Evolutionary conservation across 1,139 yeast genomes (phyloP).

Genomic region (Geotrichum carabidarum): DNA sequence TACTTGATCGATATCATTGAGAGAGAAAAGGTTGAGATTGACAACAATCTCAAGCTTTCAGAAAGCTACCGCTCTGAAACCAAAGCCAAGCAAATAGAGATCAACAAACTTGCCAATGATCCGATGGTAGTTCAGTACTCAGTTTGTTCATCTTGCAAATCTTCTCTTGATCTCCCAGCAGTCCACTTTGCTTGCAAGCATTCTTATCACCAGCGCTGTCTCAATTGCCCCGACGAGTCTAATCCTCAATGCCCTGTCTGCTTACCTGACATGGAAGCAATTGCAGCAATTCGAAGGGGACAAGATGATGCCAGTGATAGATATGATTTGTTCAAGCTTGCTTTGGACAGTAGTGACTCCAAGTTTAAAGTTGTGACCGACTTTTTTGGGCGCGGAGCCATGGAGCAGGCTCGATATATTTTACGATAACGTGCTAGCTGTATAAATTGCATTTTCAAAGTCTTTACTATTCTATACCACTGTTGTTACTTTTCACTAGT

Average conservation of each 20-base stretch:
- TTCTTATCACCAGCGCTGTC: slow-evolving; percentile 79
- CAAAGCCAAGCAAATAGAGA: slow-evolving; percentile 47
- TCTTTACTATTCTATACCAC: not conserved
- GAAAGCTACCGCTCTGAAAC: slow-evolving; percentile 69
- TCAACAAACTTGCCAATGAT: slow-evolving; percentile 49
- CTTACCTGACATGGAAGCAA: slow-evolving; percentile 59
- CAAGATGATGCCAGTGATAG: slow-evolving; percentile 62
- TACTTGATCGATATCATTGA: slow-evolving; percentile 61
- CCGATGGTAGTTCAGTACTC: slow-evolving; percentile 65
- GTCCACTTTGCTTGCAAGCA: slow-evolving; percentile 85
- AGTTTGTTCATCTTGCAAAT: slow-evolving; percentile 66
- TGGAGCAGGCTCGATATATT: slow-evolving; percentile 43
- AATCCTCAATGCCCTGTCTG: slow-evolving; percentile 64
- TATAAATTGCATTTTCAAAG: not conserved
- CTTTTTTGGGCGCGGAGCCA: slow-evolving; percentile 81
- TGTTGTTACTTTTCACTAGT: not conserved
- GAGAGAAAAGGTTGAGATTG: slow-evolving; percentile 59
- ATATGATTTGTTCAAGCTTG: slow-evolving; percentile 55
- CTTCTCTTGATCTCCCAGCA: slow-evolving; percentile 69
- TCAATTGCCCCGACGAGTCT: slow-evolving; percentile 38
- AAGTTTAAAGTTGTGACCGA: slow-evolving; percentile 73
- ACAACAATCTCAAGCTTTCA: slow-evolving; percentile 61
- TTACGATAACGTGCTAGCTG: slow-evolving; percentile 3
- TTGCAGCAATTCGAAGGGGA: slow-evolving; percentile 52
- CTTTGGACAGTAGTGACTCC: slow-evolving; percentile 56